phyloP scores from a whole-genome alignment of 2,329 filamentous ascomycete genomes.

The Aspergillus ruber region DNA sequence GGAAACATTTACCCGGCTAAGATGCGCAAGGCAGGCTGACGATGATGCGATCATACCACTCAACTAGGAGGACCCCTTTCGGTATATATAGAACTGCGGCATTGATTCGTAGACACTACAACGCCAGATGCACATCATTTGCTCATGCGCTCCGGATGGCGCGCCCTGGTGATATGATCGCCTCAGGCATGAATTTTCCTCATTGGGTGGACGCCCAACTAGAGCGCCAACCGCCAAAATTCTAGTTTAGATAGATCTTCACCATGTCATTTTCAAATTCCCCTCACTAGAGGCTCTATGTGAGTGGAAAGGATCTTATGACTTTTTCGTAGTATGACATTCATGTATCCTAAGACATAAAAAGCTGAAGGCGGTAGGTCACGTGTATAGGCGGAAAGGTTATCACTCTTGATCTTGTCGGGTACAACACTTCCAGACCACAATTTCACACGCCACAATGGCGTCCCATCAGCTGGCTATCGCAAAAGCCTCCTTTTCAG shows the following conservation, averaged over 20 bases:
- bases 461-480: slow-evolving; percentile 66
- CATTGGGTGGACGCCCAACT: not conserved
- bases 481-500: slow-evolving; percentile 70
- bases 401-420: not conserved
- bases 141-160: too few species aligned
- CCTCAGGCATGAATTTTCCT: not conserved
- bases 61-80: too few species aligned
- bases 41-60: not conserved
- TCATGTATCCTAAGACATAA: too few species aligned
- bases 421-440: not conserved
- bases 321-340: too few species aligned
- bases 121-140: too few species aligned
- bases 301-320: too few species aligned
- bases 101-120: too few species aligned
- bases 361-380: not conserved
- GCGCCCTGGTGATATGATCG: too few species aligned
- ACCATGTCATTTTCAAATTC: not conserved
- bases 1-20: not conserved
- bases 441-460: slow-evolving; percentile 40
- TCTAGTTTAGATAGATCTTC: not conserved
- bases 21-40: too few species aligned
- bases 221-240: not conserved
- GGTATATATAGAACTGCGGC: too few species aligned
- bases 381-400: not conserved
- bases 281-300: not conserved